A percentile compares a stretch with the other conserved stretches of the same genome.
These are phyloP conservation scores for Nothophytophthora sp. DNA, from an alignment of 352 stramenopile species.

Conservation along the genomic window DNA sequence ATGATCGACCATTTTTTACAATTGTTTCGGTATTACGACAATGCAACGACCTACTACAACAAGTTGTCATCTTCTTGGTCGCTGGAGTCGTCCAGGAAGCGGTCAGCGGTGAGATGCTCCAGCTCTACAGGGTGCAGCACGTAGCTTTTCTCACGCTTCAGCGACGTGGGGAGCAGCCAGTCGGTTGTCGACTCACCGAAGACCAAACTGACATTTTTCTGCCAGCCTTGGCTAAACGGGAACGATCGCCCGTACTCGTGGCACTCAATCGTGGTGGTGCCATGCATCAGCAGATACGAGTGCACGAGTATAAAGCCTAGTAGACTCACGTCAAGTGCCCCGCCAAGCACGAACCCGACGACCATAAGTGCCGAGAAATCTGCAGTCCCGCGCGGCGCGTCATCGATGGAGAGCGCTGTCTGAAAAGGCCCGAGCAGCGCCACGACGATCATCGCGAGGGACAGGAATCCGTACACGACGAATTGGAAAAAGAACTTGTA, in stretches of 20 bases:
- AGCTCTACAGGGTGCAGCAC: conserved; percentile 47
- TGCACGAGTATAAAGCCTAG: conserved; percentile 76
- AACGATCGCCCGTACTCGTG: conserved; percentile 66
- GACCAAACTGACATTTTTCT: conserved; percentile 46
- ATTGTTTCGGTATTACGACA: conserved; percentile 21
- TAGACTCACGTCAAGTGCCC: conserved; percentile 68
- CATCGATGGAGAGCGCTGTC: conserved; percentile 23
- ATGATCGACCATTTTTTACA: no score
- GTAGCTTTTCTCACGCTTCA: conserved; percentile 11
- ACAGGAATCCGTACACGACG: conserved; percentile 73
- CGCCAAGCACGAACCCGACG: conserved; percentile 73
- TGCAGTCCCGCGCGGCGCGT: conserved; percentile 9
- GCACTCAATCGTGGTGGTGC: conserved; percentile 81
- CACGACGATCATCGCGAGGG: conserved; percentile 56
- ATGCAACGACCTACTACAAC: conserved; percentile 31
- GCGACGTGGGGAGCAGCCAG: conserved; percentile 55
- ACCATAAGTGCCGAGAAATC: conserved; percentile 50
- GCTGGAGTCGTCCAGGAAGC: conserved; percentile 45
- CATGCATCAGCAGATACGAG: conserved; percentile 62
- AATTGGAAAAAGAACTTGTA: conserved; percentile 91
- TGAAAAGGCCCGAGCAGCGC: conserved; percentile 56
- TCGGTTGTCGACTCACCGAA: conserved; percentile 60
- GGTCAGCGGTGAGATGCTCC: conserved; percentile 46
- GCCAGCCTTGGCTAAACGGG: conserved; percentile 73
- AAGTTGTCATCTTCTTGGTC: conserved; percentile 58